phyloP scores from a whole-genome alignment of 1,139 yeast genomes.

The Saccharomyces hybrid region DNA sequence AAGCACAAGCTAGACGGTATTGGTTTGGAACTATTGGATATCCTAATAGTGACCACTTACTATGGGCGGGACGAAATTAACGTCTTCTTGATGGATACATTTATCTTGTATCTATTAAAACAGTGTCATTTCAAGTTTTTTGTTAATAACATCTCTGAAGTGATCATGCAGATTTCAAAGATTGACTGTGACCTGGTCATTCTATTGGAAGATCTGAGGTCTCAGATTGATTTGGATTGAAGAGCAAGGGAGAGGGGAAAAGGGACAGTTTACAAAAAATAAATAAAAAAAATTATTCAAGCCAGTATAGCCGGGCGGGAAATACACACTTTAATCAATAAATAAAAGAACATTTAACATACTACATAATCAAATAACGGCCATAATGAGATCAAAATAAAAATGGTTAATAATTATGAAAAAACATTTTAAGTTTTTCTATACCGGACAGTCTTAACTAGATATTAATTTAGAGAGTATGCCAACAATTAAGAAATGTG shows the following conservation, averaged over 20 bases:
- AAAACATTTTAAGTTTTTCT: no score
- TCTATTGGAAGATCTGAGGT: neutral
- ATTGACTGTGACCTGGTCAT: neutral
- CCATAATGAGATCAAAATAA: neutral
- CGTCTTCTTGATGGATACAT: neutral
- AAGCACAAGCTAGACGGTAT: neutral
- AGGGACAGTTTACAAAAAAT: neutral
- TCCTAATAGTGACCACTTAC: conserved; percentile 1
- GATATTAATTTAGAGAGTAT: no score
- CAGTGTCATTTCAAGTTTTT: conserved; percentile 4
- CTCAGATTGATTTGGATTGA: neutral
- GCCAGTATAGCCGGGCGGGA: neutral
- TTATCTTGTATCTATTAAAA: neutral
- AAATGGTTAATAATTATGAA: neutral
- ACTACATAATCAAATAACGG: no score
- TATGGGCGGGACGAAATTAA: neutral
- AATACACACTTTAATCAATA: neutral
- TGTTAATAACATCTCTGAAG: neutral
- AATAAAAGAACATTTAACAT: neutral
- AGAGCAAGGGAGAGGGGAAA: neutral
- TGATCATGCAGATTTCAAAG: neutral
- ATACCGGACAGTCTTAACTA: no score
- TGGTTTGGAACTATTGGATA: conserved; percentile 4
- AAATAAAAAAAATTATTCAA: neutral
- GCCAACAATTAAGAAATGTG: no score